Evolutionary conservation across 2,329 filamentous ascomycete genomes (phyloP).

Genomic region (Colletotrichum sp.): DNA sequence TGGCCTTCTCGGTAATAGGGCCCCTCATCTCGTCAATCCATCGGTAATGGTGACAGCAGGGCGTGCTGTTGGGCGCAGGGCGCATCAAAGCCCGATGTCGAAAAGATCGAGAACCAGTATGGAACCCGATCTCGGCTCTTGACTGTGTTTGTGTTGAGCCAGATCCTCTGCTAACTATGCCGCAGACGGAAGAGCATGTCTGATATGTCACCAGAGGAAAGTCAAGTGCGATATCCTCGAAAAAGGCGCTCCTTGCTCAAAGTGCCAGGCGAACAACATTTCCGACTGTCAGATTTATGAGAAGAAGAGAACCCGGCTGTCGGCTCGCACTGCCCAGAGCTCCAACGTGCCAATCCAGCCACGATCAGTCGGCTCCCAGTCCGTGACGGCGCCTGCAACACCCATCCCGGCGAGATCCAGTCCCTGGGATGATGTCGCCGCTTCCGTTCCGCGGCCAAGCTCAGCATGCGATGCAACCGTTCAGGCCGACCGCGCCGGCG

Average conservation of each 20-base stretch:
- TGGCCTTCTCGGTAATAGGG: background rate
- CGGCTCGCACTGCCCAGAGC: conserved; percentile 30
- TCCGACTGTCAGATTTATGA: conserved; percentile 52
- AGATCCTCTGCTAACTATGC: background rate
- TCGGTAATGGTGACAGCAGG: background rate
- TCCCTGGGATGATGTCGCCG: background rate
- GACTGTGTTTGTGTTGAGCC: too few relatives aligned
- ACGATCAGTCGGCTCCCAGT: conserved; percentile 32
- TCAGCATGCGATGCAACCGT: background rate
- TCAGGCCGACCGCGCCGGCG: conserved; percentile 29
- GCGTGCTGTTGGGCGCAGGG: background rate
- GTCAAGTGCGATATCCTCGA: conserved; percentile 54
- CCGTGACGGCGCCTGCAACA: conserved; percentile 27
- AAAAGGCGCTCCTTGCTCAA: conserved; percentile 52
- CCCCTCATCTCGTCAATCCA: background rate
- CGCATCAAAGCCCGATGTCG: background rate
- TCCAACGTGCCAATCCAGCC: conserved; percentile 49
- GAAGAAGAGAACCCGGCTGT: conserved; percentile 51
- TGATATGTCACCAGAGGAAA: conserved; percentile 55
- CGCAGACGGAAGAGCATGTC: conserved; percentile 45
- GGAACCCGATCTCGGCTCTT: background rate
- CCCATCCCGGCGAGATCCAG: conserved; percentile 13
- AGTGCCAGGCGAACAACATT: conserved; percentile 47
- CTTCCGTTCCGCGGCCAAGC: background rate
- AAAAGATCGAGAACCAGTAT: conserved; percentile 17